phyloP scores from a whole-genome alignment of 2,329 filamentous ascomycete genomes.

The Ploettnerulaceae sp. region DNA sequence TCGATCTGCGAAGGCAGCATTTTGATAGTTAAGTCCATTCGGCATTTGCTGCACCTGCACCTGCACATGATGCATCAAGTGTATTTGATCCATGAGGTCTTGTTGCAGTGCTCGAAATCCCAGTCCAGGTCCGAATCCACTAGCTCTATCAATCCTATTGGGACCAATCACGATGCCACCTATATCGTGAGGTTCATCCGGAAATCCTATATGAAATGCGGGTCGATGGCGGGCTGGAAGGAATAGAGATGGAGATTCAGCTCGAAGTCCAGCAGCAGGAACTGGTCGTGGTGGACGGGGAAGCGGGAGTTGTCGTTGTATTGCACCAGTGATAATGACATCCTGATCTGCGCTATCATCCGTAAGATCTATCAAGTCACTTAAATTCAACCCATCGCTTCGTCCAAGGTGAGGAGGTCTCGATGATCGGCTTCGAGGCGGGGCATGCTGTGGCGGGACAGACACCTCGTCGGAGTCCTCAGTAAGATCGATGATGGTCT shows the following conservation, averaged over 20 bases:
- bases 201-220: constrained; percentile 7
- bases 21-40: constrained; percentile 28
- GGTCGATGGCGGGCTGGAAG: constrained; percentile 9
- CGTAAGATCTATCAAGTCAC: constrained; percentile 49
- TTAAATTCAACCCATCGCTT: constrained; percentile 25
- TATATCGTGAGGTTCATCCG: not conserved
- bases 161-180: not conserved
- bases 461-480: constrained; percentile 28
- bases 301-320: constrained; percentile 20
- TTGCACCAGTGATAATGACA: constrained; percentile 30
- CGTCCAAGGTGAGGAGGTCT: constrained; percentile 29
- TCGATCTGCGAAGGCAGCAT: constrained; percentile 23
- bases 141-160: not conserved
- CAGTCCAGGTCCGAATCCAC: not conserved
- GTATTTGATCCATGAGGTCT: constrained; percentile 12
- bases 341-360: constrained; percentile 40
- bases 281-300: constrained; percentile 4
- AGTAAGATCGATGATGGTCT: constrained; percentile 34
- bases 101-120: not conserved
- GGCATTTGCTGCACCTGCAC: constrained; percentile 26
- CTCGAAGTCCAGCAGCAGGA: constrained; percentile 1
- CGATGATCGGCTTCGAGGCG: constrained; percentile 12
- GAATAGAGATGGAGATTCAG: constrained; percentile 12
- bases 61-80: constrained; percentile 8
- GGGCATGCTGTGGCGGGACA: not conserved